phyloP scores from a whole-genome alignment of 2,329 filamentous ascomycete species.

The Fusarium camptoceras region DNA sequence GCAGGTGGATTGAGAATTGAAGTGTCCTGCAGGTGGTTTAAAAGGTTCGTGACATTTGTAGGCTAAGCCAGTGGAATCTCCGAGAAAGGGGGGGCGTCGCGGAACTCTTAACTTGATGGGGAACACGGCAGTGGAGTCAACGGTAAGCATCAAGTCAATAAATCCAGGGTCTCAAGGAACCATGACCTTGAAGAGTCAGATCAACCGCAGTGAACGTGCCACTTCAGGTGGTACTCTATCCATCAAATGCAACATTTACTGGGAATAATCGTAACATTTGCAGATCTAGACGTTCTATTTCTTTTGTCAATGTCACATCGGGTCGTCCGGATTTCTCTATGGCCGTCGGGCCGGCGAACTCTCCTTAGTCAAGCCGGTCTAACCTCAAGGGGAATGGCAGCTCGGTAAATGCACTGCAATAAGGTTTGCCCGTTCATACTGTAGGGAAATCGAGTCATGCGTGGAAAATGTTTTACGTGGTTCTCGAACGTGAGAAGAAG shows the following conservation, averaged over 20 bases:
- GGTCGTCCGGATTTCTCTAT: neutral
- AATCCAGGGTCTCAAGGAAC: neutral
- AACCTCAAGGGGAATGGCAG: neutral
- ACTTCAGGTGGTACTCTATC: neutral
- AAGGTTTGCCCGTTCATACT: neutral
- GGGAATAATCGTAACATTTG: neutral
- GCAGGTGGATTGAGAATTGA: neutral
- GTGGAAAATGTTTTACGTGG: neutral
- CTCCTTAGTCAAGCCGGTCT: neutral
- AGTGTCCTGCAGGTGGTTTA: neutral
- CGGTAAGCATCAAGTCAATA: neutral
- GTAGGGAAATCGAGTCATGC: too few relatives aligned
- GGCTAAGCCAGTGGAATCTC: constrained; percentile 4
- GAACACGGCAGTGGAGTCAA: constrained; percentile 18
- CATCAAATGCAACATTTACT: neutral
- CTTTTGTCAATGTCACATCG: neutral
- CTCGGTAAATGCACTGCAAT: neutral
- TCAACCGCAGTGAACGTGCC: neutral
- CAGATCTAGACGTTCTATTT: neutral
- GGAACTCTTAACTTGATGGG: constrained; percentile 1
- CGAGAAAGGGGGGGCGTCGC: constrained; percentile 6
- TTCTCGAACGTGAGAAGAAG: neutral
- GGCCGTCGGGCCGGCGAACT: neutral
- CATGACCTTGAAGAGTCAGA: neutral
- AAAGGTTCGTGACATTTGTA: neutral